Evolutionary conservation across 805 yeast genomes (phyloP).

Genomic region (Saccharomyces jurei): DNA sequence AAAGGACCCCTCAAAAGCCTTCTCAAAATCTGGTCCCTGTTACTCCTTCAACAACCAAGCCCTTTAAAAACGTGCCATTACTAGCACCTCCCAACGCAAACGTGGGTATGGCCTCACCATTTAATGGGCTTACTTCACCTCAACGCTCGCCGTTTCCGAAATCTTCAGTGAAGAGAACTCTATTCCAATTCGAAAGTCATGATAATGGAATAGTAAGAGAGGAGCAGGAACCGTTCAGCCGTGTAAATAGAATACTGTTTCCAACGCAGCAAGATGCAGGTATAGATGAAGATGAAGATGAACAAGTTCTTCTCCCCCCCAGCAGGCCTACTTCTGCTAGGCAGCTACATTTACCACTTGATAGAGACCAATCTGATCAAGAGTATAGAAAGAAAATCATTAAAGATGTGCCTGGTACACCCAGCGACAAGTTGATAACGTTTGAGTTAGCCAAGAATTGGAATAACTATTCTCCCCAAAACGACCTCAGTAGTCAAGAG

Average conservation of each 20-base stretch:
- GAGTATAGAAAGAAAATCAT: not conserved
- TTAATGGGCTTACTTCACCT: constrained; percentile 27
- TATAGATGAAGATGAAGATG: constrained; percentile 4
- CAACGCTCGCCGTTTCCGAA: constrained; percentile 24
- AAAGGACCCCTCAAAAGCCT: constrained; percentile 8
- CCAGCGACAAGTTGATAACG: constrained; percentile 30
- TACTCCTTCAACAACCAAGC: constrained; percentile 20
- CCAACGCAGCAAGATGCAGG: constrained; percentile 8
- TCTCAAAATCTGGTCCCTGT: constrained; percentile 11
- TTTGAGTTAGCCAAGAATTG: constrained; percentile 29
- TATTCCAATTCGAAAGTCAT: constrained; percentile 8
- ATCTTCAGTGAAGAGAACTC: constrained; percentile 8
- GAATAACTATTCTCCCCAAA: constrained; percentile 22
- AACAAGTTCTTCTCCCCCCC: constrained; percentile 12
- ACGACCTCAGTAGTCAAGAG: constrained; percentile 13
- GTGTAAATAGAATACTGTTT: constrained; percentile 22
- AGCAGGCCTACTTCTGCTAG: constrained; percentile 17
- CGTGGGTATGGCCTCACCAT: constrained; percentile 8
- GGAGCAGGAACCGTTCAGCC: constrained; percentile 3
- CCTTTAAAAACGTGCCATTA: constrained; percentile 10
- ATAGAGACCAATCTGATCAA: not conserved
- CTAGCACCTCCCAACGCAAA: constrained; percentile 11
- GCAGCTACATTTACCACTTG: constrained; percentile 5
- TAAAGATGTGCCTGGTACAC: constrained; percentile 29
- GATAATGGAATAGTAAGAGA: constrained; percentile 1